Base-by-base conservation (phyloP, 2,329 filamentous ascomycete species). In the Xylaria sp. region DNA sequence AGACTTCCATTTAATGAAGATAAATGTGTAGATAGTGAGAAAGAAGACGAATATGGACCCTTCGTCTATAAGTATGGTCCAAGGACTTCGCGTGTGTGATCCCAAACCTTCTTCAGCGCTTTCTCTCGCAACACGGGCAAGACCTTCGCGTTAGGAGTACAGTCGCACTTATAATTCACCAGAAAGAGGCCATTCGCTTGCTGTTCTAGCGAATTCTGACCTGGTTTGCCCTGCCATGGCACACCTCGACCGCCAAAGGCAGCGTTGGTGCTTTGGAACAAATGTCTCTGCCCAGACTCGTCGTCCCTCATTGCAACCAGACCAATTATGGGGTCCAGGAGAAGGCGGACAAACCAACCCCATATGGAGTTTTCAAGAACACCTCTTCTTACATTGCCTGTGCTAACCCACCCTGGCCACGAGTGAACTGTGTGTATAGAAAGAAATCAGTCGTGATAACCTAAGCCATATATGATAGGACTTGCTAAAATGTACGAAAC, bases 251-350 rank as follows among this genome's bases (percentile, higher is more conserved):
- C 80, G 3, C 79, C 80, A 72, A 77, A 81, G 10, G 72, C 74
- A 67, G 79, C 77, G 60, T 77, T 81, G 2, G 80, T 81, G 56
- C 77, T 70, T 42, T 77, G 73, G 60, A 81, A 81, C 66, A 81
- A 60, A 44, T 81, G 62, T 20, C 78, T 75, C 65, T 81, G 78
- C 2, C 64, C 79, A 33, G 77, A 77, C 58, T 73, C 76, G n/a
- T 81, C 76, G n/a, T 78, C 66, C 33, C 67, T 75, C 4, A 76
- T 63, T 2, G 72, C 68, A 9, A 81, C 67, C 0, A 80, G 57
- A 1, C 20, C 4, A 28, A 81, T 74, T 26, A 81, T 65, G 0
- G 75, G 79, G 60, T 78, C 75, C 3, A 80, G 65, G 10, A 81
- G 15, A 3, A 79, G 68, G 75, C 78, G 77, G 49, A 79, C 66